Conservation (phyloP, 2,329 filamentous ascomycete genomes). For the Myrmaecium sp. region DNA sequence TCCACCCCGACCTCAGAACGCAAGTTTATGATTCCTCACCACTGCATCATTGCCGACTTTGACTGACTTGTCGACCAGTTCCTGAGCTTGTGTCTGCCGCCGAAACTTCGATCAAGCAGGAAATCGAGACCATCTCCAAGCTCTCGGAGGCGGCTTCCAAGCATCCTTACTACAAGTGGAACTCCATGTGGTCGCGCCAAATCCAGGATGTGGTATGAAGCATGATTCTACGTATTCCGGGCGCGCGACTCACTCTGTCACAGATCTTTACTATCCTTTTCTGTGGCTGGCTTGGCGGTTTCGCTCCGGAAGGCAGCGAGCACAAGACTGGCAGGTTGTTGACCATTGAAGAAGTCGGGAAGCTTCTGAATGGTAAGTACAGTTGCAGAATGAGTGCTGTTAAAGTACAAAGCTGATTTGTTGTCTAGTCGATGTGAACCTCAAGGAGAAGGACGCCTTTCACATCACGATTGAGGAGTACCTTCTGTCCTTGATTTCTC, state of each 20-base stretch:
- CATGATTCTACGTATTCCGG: neutral
- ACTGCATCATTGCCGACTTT: neutral
- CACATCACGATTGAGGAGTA: conserved; percentile 97
- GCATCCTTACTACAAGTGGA: conserved; percentile 98
- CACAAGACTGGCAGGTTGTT: conserved; percentile 48
- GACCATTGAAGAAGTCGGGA: conserved; percentile 75
- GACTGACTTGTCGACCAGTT: conserved; percentile 32
- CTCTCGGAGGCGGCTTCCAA: conserved; percentile 60
- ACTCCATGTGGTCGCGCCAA: conserved; percentile 67
- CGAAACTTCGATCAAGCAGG: conserved; percentile 50
- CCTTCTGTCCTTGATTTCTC: conserved; percentile 67
- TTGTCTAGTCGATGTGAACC: conserved; percentile 62
- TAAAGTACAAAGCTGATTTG: neutral
- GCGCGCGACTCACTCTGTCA: conserved; percentile 5
- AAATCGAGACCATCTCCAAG: conserved; percentile 52
- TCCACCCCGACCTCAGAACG: conserved; percentile 55
- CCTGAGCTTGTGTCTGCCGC: conserved; percentile 51
- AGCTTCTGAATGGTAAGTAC: conserved; percentile 54
- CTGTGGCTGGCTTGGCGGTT: conserved; percentile 65
- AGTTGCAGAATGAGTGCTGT: neutral
- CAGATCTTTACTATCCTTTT: conserved; percentile 42
- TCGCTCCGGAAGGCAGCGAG: conserved; percentile 35
- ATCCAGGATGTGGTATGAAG: conserved; percentile 59
- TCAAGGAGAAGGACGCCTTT: conserved; percentile 79
- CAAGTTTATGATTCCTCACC: conserved; percentile 22